Conservation (phyloP, 108 stramenopile genomes). For the Parietichytrium sp. region DNA sequence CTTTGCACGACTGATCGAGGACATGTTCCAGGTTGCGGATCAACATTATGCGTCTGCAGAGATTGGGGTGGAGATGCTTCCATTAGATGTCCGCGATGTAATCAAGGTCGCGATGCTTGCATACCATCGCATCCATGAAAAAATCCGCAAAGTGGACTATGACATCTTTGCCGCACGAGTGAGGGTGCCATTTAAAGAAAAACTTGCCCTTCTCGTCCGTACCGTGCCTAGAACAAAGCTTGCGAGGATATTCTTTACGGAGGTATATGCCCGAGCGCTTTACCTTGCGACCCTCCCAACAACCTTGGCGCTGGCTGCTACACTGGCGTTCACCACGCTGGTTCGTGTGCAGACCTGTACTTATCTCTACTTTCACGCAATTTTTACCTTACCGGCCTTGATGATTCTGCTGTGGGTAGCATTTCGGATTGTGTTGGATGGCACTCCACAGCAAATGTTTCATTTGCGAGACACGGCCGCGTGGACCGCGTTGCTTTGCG, state of each 20-base stretch:
- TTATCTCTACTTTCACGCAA: neutral
- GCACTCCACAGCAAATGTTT: neutral
- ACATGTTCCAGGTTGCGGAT: constrained; percentile 6
- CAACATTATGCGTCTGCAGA: neutral
- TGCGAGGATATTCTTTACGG: neutral
- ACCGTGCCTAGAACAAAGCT: neutral
- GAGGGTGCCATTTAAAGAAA: neutral
- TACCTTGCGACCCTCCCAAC: neutral
- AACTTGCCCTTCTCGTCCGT: neutral
- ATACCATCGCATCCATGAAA: constrained; percentile 30
- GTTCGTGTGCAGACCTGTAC: neutral
- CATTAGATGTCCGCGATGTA: constrained; percentile 26
- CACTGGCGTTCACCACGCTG: neutral
- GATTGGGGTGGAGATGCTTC: constrained; percentile 1
- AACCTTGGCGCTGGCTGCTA: no score
- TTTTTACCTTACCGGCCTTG: neutral
- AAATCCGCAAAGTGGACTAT: constrained; percentile 3
- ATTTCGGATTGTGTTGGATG: neutral
- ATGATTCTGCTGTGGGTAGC: neutral
- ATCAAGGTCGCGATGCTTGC: neutral
- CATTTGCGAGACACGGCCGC: neutral
- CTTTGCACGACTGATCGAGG: neutral
- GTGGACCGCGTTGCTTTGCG: neutral
- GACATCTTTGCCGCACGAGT: constrained; percentile 1
- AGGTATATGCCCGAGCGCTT: neutral